These are phyloP conservation scores for Cercospora berteroae DNA, from an alignment of 2,329 filamentous ascomycete genomes.

Conservation along the genomic window DNA sequence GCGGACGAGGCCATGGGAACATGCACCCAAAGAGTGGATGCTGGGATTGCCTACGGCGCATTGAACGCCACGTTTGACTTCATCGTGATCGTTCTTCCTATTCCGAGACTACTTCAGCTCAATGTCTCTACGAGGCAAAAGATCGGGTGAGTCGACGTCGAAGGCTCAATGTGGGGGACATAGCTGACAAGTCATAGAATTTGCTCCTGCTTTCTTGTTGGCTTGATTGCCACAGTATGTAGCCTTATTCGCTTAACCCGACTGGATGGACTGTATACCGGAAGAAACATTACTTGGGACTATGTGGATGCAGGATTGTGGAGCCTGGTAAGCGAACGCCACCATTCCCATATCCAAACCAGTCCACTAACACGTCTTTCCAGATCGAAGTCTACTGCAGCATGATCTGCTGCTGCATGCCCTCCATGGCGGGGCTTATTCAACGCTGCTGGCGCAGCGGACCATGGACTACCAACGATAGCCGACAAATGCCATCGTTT, in stretches of 20 bases:
- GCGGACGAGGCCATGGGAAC: conserved; percentile 8
- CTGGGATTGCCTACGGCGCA: conserved; percentile 12
- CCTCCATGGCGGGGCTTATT: conserved; percentile 18
- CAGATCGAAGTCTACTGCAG: conserved; percentile 22
- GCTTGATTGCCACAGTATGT: conserved; percentile 19
- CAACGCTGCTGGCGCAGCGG: conserved; percentile 11
- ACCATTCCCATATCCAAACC: conserved; percentile 7
- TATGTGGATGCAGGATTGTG: conserved; percentile 11
- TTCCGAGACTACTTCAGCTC: conserved; percentile 15
- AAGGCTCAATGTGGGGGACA: background rate
- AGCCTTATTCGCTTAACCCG: conserved; percentile 16
- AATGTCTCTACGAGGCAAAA: conserved; percentile 15
- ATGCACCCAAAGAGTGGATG: conserved; percentile 16
- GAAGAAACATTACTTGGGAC: conserved; percentile 16
- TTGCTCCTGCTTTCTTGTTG: conserved; percentile 19
- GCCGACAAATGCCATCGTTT: conserved; percentile 1
- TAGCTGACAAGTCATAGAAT: conserved; percentile 3
- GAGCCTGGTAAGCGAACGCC: conserved; percentile 10
- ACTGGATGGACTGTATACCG: conserved; percentile 7
- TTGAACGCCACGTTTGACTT: conserved; percentile 18
- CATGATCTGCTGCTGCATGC: conserved; percentile 25
- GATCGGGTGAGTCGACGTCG: conserved; percentile 12
- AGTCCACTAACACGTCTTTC: background rate
- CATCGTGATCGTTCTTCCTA: conserved; percentile 18
- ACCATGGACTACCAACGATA: background rate